Evolutionary conservation across 371 early-diverging fungal species (phyloP).

Genomic region (Rhizopus stolonifer): DNA sequence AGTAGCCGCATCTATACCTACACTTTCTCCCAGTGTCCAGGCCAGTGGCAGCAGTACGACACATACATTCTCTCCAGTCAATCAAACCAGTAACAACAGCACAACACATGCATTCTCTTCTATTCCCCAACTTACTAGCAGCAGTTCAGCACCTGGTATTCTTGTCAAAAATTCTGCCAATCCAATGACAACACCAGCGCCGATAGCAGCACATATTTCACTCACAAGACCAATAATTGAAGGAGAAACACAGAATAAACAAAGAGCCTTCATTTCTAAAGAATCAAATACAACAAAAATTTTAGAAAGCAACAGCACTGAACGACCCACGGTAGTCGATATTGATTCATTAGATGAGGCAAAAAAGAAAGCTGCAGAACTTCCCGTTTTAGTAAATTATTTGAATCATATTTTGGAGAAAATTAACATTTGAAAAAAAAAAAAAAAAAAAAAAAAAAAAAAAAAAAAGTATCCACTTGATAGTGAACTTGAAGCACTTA

Average conservation of each 20-base stretch:
- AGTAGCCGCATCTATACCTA: not conserved
- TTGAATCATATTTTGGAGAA: too few relatives aligned
- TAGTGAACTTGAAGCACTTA: slow-evolving; percentile 26
- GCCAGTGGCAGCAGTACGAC: too few relatives aligned
- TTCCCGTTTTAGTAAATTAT: not conserved
- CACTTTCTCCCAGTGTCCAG: too few relatives aligned
- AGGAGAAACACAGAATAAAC: not conserved
- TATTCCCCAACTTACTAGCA: too few relatives aligned
- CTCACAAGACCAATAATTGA: too few relatives aligned
- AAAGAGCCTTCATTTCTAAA: too few relatives aligned
- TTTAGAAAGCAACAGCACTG: too few relatives aligned
- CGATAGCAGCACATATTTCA: not conserved
- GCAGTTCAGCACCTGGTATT: not conserved
- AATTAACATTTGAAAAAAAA: too few relatives aligned
- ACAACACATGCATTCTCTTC: too few relatives aligned
- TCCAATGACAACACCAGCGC: not conserved
- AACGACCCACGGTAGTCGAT: not conserved
- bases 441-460: slow-evolving; percentile 3
- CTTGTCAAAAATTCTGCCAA: not conserved
- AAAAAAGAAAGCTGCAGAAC: slow-evolving; percentile 3
- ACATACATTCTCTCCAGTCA: too few relatives aligned
- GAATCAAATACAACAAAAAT: too few relatives aligned
- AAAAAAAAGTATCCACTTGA: slow-evolving; percentile 22
- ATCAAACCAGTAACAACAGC: too few relatives aligned
- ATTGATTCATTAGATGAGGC: not conserved